Conservation (phyloP, 1,284 basidiomycete species). For the Ganoderma leucocontextum region DNA sequence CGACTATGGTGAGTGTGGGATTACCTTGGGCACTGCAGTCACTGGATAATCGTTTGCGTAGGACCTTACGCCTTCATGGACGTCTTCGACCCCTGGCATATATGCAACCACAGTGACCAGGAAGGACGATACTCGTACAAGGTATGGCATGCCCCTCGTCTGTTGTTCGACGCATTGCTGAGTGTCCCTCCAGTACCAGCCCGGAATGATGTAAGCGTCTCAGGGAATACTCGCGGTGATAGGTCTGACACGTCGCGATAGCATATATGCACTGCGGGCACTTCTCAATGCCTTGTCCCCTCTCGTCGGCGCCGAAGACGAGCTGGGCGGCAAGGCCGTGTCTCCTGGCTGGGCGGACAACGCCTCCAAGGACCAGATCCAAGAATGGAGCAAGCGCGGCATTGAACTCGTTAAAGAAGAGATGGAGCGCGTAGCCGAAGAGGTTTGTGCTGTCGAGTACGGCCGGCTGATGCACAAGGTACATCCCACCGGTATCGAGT, state of each 20-base stretch:
- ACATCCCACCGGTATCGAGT: constrained; percentile 16
- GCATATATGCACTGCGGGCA: constrained; percentile 81
- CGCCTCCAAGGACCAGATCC: constrained; percentile 60
- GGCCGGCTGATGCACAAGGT: constrained; percentile 74
- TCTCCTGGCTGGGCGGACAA: constrained; percentile 69
- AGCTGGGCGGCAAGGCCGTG: constrained; percentile 61
- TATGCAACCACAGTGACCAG: constrained; percentile 94
- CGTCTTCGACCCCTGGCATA: constrained; percentile 83
- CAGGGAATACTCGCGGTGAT: constrained; percentile 48
- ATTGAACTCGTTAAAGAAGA: constrained; percentile 62
- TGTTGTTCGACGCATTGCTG: constrained; percentile 20
- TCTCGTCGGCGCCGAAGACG: constrained; percentile 82
- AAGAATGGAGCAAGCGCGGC: constrained; percentile 69
- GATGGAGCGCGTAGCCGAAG: constrained; percentile 63
- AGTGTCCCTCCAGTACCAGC: constrained; percentile 40
- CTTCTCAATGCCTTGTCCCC: constrained; percentile 81
- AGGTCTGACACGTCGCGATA: constrained; percentile 38
- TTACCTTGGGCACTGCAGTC: neutral
- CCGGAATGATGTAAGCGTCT: constrained; percentile 53
- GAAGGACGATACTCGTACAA: constrained; percentile 89
- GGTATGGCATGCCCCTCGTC: constrained; percentile 46
- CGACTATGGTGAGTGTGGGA: constrained; percentile 73
- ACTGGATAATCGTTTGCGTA: constrained; percentile 36
- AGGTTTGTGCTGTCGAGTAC: constrained; percentile 68
- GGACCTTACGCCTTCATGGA: constrained; percentile 98